Base-by-base conservation (phyloP, 228 moss, liverwort and hornwort species). In the Sphagnum magellanicum region DNA sequence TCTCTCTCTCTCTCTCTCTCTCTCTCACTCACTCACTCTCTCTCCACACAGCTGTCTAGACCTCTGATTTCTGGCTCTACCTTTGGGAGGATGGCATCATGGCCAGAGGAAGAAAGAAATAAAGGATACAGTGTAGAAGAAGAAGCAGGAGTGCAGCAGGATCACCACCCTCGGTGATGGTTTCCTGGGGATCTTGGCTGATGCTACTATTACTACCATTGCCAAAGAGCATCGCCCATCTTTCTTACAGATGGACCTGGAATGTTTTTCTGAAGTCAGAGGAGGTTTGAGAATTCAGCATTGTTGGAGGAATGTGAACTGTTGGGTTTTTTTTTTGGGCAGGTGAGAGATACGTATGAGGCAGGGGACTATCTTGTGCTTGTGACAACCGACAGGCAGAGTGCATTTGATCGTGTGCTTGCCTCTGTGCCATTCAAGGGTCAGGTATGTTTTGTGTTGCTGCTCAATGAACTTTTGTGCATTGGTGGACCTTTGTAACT, bases 351-450 rank as follows among this genome's bases (percentile, higher is more conserved):
- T 71, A 88, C 81, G 14, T 98, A 98, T 59, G 90, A 92, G 53
- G 87, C 90, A 4, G 98, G 89, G 10, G 88, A 94, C 50, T 86
- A 92, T 70, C 76, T 98, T 79, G 92, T 98, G 52, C 73, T 98
- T 1, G 94, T 98, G 52, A 98, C 98, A 17, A 98, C 98, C 7
- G 98, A 94, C 53, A 79, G 94, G 59, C 98, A 94, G 55, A 98
- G 98, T 73, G 98, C 94, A 17, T 94, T 98, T 64, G 98, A 98
- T 52, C 90, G 92, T 69, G 81, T 98, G 47, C 76, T 94, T 57
- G 98, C 98, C 11, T 94, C 98, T 17, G 94, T 94, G 52, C 98
- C 98, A 48, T 98, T 94, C 76, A 98, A 98, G 83, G 94, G 98
- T 65, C 98, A 94, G 87, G 96, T 88, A 64, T 55, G 3, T 32